Evolutionary conservation across 495 filamentous ascomycete genomes (phyloP).

Genomic region (Penicillium pancosmium): DNA sequence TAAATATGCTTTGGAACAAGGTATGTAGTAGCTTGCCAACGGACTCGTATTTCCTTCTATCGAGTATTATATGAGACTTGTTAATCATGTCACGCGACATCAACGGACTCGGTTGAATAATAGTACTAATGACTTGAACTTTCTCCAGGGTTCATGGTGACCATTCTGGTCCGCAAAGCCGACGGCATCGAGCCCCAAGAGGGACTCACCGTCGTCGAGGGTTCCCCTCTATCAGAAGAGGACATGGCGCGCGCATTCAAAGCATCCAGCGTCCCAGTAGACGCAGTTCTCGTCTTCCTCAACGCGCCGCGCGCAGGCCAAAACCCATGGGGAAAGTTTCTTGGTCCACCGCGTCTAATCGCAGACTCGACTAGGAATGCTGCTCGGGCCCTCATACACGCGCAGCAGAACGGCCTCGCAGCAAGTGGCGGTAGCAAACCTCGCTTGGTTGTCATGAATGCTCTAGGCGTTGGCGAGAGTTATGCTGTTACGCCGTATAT

Average conservation of each 20-base stretch:
- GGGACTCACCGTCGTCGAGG: constrained; percentile 10
- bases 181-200: neutral
- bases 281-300: constrained; percentile 8
- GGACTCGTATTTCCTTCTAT: neutral
- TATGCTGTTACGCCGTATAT: constrained; percentile 7
- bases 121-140: neutral
- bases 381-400: constrained; percentile 1
- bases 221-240: constrained; percentile 7
- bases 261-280: constrained; percentile 7
- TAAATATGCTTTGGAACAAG: constrained; percentile 14
- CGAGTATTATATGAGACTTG: no score
- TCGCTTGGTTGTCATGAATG: constrained; percentile 15
- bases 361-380: constrained; percentile 10
- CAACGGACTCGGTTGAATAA: neutral
- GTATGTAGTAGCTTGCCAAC: constrained; percentile 1
- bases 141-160: neutral
- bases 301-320: constrained; percentile 8
- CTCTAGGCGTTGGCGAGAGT: constrained; percentile 13
- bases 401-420: neutral
- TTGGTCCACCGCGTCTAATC: constrained; percentile 11
- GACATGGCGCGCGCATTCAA: constrained; percentile 15
- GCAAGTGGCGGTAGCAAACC: constrained; percentile 4
- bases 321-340: constrained; percentile 16
- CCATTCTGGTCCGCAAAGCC: neutral
- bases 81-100: neutral